These are phyloP conservation scores for Waitea zeae DNA, from an alignment of 1,284 basidiomycete genomes.

Conservation along the genomic window DNA sequence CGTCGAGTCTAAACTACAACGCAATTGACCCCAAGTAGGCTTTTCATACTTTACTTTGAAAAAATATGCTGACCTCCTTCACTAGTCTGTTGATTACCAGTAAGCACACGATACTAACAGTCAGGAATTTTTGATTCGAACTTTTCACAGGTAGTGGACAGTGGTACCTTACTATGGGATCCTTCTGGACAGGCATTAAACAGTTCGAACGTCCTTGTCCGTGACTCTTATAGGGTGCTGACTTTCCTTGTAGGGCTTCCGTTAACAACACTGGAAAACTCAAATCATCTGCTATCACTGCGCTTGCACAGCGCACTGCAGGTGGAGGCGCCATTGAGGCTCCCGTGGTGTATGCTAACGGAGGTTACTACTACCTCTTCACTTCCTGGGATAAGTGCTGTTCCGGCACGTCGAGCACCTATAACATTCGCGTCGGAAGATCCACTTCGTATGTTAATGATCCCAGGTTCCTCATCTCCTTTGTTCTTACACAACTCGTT, in stretches of 20 bases:
- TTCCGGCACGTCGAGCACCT: background rate
- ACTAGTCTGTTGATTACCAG: slow-evolving; percentile 6
- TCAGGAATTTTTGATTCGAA: background rate
- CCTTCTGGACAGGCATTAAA: slow-evolving; percentile 2
- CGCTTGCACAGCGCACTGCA: slow-evolving; percentile 7
- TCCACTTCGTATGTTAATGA: background rate
- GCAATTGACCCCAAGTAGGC: slow-evolving; percentile 11
- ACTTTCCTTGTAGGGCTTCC: no score
- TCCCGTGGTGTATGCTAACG: slow-evolving; percentile 9
- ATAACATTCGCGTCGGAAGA: background rate
- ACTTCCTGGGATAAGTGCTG: slow-evolving; percentile 9
- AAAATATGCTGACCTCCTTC: slow-evolving; percentile 3
- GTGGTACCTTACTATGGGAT: slow-evolving; percentile 1
- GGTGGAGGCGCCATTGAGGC: slow-evolving; percentile 5
- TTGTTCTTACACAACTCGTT: slow-evolving; percentile 5
- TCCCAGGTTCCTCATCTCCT: background rate
- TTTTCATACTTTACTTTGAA: slow-evolving; percentile 3
- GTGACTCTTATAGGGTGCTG: background rate
- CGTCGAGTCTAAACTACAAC: slow-evolving; percentile 13
- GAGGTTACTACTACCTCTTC: slow-evolving; percentile 10
- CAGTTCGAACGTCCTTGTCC: background rate
- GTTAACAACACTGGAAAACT: slow-evolving; percentile 4
- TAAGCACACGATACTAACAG: slow-evolving; percentile 5
- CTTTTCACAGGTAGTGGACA: background rate
- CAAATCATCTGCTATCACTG: slow-evolving; percentile 4